Evolutionary conservation across 192 early-diverging fungal species (phyloP), one percentile per base, ranked within the genome.

Genomic region (Rhizoclosmatium globosum): DNA sequence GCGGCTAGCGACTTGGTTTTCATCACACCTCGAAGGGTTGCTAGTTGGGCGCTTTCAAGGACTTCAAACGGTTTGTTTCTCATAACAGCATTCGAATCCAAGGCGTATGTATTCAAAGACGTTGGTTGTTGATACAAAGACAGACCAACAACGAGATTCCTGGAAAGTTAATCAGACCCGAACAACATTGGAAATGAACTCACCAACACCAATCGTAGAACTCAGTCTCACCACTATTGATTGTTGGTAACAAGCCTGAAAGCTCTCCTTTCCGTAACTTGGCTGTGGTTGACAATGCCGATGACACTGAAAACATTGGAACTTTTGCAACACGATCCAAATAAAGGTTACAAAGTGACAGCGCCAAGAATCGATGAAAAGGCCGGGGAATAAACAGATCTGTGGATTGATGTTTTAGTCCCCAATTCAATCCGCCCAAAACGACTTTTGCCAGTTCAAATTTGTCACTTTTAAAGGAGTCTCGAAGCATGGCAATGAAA

Each of bases 161-260:
- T 81, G 66, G 2, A 68, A 46, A 71, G 81, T 68, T 46, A 70
- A 66, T 58, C 42, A 57, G 41, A 39, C 42, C 19, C 3, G 6
- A n/a, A 15, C 7, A 39, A 19, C 7, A 62, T 39, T 31, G 31
- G 7, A 21, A 57, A 78, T 47, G 19, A 79, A 78, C 79, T 67
- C 47, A 80, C 79, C 84, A 83, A 47, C 82, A 83, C 84, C 84
- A 85, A 17, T 83, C 79, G 44, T 74, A 64, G 58, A 85, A 85
- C 3, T 83, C 82, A 13, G 13, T 44, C 19, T 68, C 67, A 17
- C 50, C 50, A n/a, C 11, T 47, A 68, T 80, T 58, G 19, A 41
- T 65, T 4, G 21, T 41, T n/a, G 77, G 47, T 9, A 60, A 13
- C 71, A 71, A 65, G 2, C 44, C 44, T 47, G 56, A 39, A 56